A percentile compares a stretch with the other conserved stretches of the same genome.
phyloP scores from a whole-genome alignment of 2,329 filamentous ascomycete species.

The Diaporthe humulicola region DNA sequence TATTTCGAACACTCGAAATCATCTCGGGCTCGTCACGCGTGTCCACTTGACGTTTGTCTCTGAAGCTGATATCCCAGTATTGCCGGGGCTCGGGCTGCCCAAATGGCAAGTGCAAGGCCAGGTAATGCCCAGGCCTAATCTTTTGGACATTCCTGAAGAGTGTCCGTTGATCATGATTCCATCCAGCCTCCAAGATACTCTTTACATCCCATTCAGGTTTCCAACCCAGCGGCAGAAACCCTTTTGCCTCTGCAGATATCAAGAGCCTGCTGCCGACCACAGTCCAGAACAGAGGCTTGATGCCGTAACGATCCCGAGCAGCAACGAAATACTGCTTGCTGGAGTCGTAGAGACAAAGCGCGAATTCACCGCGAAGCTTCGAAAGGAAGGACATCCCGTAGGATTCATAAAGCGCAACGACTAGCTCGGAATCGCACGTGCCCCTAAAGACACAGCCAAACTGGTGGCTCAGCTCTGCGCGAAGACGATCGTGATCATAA shows the following conservation, averaged over 20 bases:
- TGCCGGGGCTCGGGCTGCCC: conserved; percentile 53
- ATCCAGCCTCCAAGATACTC: conserved; percentile 57
- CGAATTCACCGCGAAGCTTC: conserved; percentile 67
- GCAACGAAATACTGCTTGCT: conserved; percentile 57
- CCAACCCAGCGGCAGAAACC: conserved; percentile 64
- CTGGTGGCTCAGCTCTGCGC: conserved; percentile 50
- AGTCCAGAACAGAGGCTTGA: conserved; percentile 70
- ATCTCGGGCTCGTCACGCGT: conserved; percentile 63
- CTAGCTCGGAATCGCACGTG: conserved; percentile 64
- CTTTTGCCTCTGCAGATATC: conserved; percentile 67
- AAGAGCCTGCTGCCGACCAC: conserved; percentile 55
- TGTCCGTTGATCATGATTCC: conserved; percentile 59
- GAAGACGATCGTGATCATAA: conserved; percentile 65
- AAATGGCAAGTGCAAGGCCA: conserved; percentile 50
- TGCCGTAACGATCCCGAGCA: conserved; percentile 67
- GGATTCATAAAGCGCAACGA: conserved; percentile 64
- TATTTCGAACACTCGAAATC: conserved; percentile 61
- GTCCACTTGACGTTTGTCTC: conserved; percentile 61
- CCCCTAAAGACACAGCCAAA: conserved; percentile 59
- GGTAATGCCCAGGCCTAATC: conserved; percentile 59
- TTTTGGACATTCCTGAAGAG: conserved; percentile 63
- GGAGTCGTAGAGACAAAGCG: conserved; percentile 65
- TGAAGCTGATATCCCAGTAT: conserved; percentile 68
- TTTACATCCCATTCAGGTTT: conserved; percentile 65
- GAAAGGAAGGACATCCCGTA: conserved; percentile 55